phyloP scores from a whole-genome alignment of 1,284 basidiomycete species.

The Ustilago vetiveriae region DNA sequence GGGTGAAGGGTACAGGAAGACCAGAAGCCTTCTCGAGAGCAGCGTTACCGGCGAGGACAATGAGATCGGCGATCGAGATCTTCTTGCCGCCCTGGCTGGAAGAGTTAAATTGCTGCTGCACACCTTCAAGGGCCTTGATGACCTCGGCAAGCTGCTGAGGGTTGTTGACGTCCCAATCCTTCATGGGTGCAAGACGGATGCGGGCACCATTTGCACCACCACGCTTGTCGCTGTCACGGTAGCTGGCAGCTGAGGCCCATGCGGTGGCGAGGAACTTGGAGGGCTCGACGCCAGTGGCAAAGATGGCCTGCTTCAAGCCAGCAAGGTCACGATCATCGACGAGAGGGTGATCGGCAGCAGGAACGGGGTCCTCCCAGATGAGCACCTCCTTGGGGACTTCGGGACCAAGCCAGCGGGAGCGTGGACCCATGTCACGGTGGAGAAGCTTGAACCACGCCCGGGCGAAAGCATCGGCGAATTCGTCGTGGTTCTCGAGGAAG shows the following conservation, averaged over 20 bases:
- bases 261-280: conserved; percentile 38
- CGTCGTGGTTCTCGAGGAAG: conserved; percentile 34
- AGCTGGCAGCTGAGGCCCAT: conserved; percentile 38
- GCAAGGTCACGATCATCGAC: conserved; percentile 39
- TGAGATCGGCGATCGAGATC: conserved; percentile 42
- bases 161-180: conserved; percentile 47
- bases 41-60: conserved; percentile 40
- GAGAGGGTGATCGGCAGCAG: conserved; percentile 24
- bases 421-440: conserved; percentile 49
- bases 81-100: conserved; percentile 39
- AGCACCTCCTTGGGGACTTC: conserved; percentile 38
- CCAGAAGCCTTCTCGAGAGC: conserved; percentile 46
- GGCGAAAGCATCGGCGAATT: conserved; percentile 38
- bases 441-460: conserved; percentile 47
- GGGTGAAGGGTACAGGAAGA: conserved; percentile 39
- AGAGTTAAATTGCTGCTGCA: conserved; percentile 45
- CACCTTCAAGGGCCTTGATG: conserved; percentile 35
- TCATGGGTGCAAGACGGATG: conserved; percentile 42
- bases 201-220: conserved; percentile 44
- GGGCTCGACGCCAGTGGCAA: conserved; percentile 33
- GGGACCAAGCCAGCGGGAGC: conserved; percentile 37
- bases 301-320: conserved; percentile 41
- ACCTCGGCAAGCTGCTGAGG: conserved; percentile 33
- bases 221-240: conserved; percentile 39
- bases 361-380: conserved; percentile 44